Evolutionary conservation across 805 yeast genomes (phyloP).

Genomic region (Wickerhamiella sergipiensis): DNA sequence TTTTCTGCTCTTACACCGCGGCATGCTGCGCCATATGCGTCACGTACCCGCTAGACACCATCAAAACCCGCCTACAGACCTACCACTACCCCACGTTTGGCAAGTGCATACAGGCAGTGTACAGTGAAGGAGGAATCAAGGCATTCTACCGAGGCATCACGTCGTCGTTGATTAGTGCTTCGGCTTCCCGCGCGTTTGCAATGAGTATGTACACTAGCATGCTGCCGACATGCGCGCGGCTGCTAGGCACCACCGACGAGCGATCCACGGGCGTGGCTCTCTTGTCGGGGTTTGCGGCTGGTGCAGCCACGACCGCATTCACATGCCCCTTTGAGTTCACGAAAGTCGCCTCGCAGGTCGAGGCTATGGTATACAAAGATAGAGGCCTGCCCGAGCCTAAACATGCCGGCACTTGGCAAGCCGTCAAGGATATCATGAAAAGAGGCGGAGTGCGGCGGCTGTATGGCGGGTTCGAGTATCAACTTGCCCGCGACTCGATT

Average conservation of each 20-base stretch:
- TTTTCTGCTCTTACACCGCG: constrained; percentile 7
- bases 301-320: constrained; percentile 36
- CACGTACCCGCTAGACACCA: constrained; percentile 67
- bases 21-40: constrained; percentile 11
- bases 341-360: constrained; percentile 67
- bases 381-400: constrained; percentile 10
- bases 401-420: constrained; percentile 28
- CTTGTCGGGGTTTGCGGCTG: constrained; percentile 51
- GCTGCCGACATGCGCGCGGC: constrained; percentile 10
- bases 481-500: constrained; percentile 51
- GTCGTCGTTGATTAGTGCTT: constrained; percentile 58
- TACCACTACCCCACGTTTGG: constrained; percentile 44
- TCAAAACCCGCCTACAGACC: constrained; percentile 78
- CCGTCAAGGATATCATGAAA: constrained; percentile 40
- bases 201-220: constrained; percentile 16
- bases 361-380: constrained; percentile 28
- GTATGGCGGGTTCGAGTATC: constrained; percentile 62
- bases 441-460: constrained; percentile 50
- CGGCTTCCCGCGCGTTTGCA: constrained; percentile 18
- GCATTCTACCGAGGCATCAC: constrained; percentile 68
- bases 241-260: constrained; percentile 10
- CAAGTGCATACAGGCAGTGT: constrained; percentile 45
- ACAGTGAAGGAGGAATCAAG: constrained; percentile 44
- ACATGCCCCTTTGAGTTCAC: constrained; percentile 80
- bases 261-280: constrained; percentile 17